These are phyloP conservation scores for Basidiobolus meristosporus DNA, from an alignment of 371 early-diverging fungal genomes.

Conservation along the genomic window DNA sequence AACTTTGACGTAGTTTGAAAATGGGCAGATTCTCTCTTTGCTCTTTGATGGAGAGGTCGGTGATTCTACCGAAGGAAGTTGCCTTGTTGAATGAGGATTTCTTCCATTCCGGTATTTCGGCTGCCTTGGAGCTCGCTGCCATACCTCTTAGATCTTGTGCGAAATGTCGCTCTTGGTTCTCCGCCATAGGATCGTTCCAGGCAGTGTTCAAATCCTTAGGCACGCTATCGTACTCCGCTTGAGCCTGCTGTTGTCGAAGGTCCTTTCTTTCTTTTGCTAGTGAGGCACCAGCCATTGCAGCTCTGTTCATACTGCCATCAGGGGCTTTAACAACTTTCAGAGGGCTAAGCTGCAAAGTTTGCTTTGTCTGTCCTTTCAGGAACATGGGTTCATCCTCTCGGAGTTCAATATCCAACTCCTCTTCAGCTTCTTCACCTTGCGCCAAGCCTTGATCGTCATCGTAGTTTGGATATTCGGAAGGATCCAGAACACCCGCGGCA, in stretches of 20 bases:
- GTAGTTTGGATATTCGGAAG: constrained; percentile 68
- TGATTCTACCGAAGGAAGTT: constrained; percentile 82
- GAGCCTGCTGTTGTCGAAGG: constrained; percentile 53
- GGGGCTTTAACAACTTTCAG: constrained; percentile 94
- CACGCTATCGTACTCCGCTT: constrained; percentile 77
- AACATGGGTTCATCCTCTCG: constrained; percentile 89
- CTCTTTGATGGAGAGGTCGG: constrained; percentile 71
- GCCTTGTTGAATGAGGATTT: constrained; percentile 67
- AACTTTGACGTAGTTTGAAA: constrained; percentile 50
- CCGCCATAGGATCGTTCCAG: constrained; percentile 93
- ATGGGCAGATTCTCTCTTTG: constrained; percentile 85
- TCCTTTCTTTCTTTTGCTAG: constrained; percentile 84
- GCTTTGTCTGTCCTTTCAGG: constrained; percentile 77
- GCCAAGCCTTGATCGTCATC: constrained; percentile 44
- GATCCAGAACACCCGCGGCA: constrained; percentile 77
- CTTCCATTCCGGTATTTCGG: constrained; percentile 86
- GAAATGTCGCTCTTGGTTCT: constrained; percentile 66
- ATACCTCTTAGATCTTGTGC: constrained; percentile 69
- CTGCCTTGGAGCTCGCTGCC: constrained; percentile 29
- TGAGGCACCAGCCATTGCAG: constrained; percentile 81
- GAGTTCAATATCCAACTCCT: constrained; percentile 92
- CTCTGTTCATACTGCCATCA: constrained; percentile 89
- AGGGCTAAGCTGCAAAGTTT: constrained; percentile 73
- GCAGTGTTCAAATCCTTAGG: constrained; percentile 71
- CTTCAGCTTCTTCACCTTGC: constrained; percentile 72